Conservation (phyloP, 495 filamentous ascomycete species). For the Xylaria acuta region DNA sequence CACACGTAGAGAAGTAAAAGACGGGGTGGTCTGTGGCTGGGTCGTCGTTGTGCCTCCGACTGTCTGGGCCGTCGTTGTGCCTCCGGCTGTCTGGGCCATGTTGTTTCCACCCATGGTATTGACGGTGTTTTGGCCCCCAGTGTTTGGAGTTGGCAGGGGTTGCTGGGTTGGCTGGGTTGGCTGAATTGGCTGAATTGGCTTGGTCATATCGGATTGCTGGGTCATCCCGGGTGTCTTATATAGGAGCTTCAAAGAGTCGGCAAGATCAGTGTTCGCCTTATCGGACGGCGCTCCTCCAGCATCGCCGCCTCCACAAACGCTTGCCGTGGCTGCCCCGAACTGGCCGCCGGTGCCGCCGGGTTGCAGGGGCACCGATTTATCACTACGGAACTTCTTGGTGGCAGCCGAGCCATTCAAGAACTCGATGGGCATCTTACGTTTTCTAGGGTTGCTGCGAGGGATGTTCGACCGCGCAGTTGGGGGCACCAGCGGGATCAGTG, state of each 20-base stretch:
- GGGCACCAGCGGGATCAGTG: slow-evolving; percentile 33
- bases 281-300: not conserved
- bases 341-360: slow-evolving; percentile 24
- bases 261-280: not conserved
- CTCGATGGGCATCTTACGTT: slow-evolving; percentile 39
- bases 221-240: no score
- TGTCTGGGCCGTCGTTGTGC: not conserved
- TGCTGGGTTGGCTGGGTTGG: not conserved
- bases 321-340: slow-evolving; percentile 12
- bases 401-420: slow-evolving; percentile 21
- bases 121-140: no score
- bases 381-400: slow-evolving; percentile 26
- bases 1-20: not conserved
- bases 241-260: not conserved
- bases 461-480: slow-evolving; percentile 15
- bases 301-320: not conserved
- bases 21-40: not conserved
- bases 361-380: not conserved
- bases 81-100: not conserved
- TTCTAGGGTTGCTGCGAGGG: slow-evolving; percentile 37
- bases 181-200: not conserved
- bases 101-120: not conserved
- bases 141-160: not conserved
- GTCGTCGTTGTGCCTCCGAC: not conserved
- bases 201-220: no score